phyloP scores from a whole-genome alignment of 1,284 basidiomycete species.

The Violaceomyces palustris region DNA sequence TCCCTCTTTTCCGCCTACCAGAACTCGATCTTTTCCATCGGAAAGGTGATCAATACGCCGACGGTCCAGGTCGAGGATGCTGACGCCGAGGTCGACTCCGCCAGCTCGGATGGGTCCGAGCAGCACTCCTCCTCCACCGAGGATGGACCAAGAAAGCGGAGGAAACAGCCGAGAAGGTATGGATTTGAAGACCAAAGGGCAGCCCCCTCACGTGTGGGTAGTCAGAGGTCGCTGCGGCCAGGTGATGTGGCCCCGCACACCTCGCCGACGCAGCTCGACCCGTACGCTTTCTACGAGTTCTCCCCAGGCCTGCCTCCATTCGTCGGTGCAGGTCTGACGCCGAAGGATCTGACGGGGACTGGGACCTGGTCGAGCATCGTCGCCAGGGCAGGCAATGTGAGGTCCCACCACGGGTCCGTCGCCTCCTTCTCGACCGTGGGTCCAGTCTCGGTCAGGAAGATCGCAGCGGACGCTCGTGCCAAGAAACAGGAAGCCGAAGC shows the following conservation, averaged over 20 bases:
- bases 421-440: conserved; percentile 11
- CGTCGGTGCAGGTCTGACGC: conserved; percentile 25
- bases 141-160: conserved; percentile 19
- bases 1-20: conserved; percentile 21
- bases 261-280: conserved; percentile 5
- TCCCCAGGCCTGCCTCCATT: conserved; percentile 40
- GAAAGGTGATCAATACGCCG: conserved; percentile 12
- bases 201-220: conserved; percentile 2
- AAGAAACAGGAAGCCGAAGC: conserved; percentile 19
- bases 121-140: conserved; percentile 2
- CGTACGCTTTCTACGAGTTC: conserved; percentile 38
- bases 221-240: not conserved
- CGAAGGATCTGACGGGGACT: conserved; percentile 30
- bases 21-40: conserved; percentile 7
- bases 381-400: conserved; percentile 21
- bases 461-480: conserved; percentile 25
- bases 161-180: conserved; percentile 7
- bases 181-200: conserved; percentile 34
- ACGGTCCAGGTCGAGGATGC: conserved; percentile 17
- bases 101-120: conserved; percentile 7
- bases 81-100: conserved; percentile 12
- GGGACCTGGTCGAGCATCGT: conserved; percentile 42
- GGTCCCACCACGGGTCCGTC: conserved; percentile 15
- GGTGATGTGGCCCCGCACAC: not conserved
- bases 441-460: conserved; percentile 30